Conservation (phyloP, 331 rosid species). For the Pyrus hybrid region DNA sequence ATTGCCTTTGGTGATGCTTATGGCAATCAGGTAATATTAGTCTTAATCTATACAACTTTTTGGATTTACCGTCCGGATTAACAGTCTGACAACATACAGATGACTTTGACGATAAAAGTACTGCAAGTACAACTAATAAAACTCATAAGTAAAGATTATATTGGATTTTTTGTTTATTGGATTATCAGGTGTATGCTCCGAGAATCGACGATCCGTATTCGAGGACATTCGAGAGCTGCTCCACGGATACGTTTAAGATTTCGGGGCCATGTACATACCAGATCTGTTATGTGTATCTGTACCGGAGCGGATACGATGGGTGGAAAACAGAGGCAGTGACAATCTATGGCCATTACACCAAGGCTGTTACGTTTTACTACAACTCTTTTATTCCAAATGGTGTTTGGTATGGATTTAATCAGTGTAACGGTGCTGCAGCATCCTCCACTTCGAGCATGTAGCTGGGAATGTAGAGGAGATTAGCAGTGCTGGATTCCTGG, state of each 20-base stretch:
- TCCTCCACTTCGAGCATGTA: constrained; percentile 6
- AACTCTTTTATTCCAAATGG: constrained; percentile 39
- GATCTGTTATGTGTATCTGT: constrained; percentile 54
- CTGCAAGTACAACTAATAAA: not conserved
- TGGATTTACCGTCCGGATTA: not conserved
- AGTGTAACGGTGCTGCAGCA: constrained; percentile 27
- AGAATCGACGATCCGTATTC: constrained; percentile 58
- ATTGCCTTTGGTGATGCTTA: constrained; percentile 75
- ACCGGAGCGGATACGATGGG: constrained; percentile 72
- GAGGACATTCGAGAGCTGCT: constrained; percentile 56
- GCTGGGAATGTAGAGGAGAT: not conserved
- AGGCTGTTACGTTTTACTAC: constrained; percentile 38
- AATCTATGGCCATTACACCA: constrained; percentile 24
- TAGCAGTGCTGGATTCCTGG: not conserved
- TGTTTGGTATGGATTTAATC: constrained; percentile 70
- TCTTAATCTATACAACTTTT: not conserved
- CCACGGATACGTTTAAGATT: constrained; percentile 45
- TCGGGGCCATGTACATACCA: constrained; percentile 62
- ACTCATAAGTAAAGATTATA: not conserved
- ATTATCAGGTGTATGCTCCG: constrained; percentile 59
- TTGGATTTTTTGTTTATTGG: not conserved
- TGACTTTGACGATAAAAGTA: no score
- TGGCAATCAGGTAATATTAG: constrained; percentile 63
- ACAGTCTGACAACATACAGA: not conserved
- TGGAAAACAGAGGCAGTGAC: constrained; percentile 67